Evolutionary conservation across 345 rosid species (phyloP).

Genomic region (Nephelium lappaceum): DNA sequence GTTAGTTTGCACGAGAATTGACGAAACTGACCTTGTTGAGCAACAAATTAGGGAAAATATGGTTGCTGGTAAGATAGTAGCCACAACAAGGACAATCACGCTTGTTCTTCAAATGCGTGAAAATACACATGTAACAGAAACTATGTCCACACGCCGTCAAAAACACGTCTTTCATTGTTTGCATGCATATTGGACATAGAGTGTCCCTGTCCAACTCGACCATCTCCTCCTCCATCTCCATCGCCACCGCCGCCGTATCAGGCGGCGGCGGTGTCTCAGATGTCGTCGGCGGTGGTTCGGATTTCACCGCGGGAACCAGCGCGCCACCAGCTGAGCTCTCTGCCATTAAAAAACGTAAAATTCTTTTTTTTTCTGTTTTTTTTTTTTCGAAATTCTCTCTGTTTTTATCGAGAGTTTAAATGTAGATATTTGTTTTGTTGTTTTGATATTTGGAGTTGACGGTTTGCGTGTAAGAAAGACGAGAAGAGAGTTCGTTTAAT

Average conservation of each 20-base stretch:
- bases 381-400: background rate
- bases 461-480: background rate
- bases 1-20: background rate
- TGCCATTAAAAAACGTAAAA: slow-evolving; percentile 24
- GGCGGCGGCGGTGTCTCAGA: background rate
- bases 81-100: slow-evolving; percentile 62
- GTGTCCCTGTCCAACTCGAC: slow-evolving; percentile 39
- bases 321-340: slow-evolving; percentile 33
- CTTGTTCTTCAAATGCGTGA: slow-evolving; percentile 51
- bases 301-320: slow-evolving; percentile 32
- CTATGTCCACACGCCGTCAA: slow-evolving; percentile 59
- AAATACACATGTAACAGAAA: slow-evolving; percentile 54
- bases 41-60: slow-evolving; percentile 54
- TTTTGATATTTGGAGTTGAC: background rate
- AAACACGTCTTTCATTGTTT: slow-evolving; percentile 55
- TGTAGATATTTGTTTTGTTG: background rate
- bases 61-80: slow-evolving; percentile 40
- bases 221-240: too few relatives aligned
- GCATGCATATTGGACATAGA: slow-evolving; percentile 66
- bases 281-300: slow-evolving; percentile 17
- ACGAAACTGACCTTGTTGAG: slow-evolving; percentile 46
- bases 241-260: background rate
- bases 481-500: background rate
- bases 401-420: background rate
- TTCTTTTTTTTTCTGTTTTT: background rate